phyloP scores from a whole-genome alignment of 108 stramenopile species.

The Parmales sp. region DNA sequence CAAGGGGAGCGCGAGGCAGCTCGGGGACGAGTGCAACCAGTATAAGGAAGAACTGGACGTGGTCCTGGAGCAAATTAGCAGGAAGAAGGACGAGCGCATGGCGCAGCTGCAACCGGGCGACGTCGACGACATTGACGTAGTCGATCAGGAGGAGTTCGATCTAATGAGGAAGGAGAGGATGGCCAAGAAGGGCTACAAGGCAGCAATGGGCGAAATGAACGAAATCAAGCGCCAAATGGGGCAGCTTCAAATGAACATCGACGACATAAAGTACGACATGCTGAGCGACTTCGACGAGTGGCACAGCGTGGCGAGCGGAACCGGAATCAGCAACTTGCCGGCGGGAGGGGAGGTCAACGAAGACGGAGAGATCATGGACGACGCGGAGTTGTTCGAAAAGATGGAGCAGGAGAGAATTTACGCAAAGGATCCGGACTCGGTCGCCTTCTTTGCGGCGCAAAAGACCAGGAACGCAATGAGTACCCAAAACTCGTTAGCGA shows the following conservation, averaged over 20 bases:
- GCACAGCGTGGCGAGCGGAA: constrained; percentile 2
- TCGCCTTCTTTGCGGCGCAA: constrained; percentile 32
- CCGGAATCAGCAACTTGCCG: constrained; percentile 8
- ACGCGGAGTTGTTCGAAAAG: constrained; percentile 31
- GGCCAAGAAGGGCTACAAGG: constrained; percentile 21
- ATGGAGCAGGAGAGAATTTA: constrained; percentile 24
- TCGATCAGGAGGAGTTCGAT: constrained; percentile 31
- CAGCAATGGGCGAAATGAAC: neutral
- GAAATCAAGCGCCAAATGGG: neutral
- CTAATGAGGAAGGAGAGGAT: constrained; percentile 21
- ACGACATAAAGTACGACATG: constrained; percentile 11
- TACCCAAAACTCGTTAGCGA: constrained; percentile 14
- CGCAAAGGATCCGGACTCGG: constrained; percentile 21
- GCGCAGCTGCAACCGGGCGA: neutral
- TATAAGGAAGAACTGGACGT: constrained; percentile 18
- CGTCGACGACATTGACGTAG: constrained; percentile 18
- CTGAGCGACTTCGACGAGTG: constrained; percentile 17
- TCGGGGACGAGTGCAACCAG: constrained; percentile 4
- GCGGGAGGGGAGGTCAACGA: constrained; percentile 9
- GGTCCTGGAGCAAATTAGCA: neutral
- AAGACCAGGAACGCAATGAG: constrained; percentile 21
- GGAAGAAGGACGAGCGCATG: constrained; percentile 11
- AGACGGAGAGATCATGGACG: constrained; percentile 24
- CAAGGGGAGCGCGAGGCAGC: neutral
- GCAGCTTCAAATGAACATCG: neutral